Conservation (phyloP, 768 basidiomycete genomes). For the Pilatotrama ljubarskyi region DNA sequence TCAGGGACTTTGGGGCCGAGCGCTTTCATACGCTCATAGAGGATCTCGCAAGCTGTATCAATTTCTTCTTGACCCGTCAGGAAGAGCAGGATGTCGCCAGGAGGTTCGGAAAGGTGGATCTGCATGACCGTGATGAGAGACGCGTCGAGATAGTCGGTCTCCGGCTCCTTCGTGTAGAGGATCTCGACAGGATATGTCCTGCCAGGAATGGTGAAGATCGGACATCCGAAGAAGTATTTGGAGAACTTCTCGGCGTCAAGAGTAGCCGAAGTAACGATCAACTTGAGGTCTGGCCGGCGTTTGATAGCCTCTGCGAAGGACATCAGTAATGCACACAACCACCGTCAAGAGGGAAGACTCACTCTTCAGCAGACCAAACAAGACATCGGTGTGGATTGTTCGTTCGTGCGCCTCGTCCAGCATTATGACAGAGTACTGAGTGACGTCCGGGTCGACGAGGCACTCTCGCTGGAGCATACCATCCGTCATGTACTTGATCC, state of each 20-base stretch:
- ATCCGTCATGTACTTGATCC: constrained; percentile 99
- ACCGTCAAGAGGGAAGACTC: constrained; percentile 31
- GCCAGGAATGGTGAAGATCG: constrained; percentile 99
- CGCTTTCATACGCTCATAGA: constrained; percentile 98
- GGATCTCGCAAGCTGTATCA: constrained; percentile 94
- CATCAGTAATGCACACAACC: not conserved
- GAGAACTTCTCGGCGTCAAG: constrained; percentile 99
- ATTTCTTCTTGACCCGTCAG: constrained; percentile 99
- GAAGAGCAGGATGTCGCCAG: constrained; percentile 95
- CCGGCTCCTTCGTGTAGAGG: constrained; percentile 98
- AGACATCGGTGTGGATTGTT: constrained; percentile 96
- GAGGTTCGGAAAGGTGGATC: constrained; percentile 97
- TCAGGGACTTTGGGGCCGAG: constrained; percentile 98
- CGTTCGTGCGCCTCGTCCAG: constrained; percentile 99
- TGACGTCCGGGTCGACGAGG: constrained; percentile 92
- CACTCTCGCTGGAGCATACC: constrained; percentile 99
- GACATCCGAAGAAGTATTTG: constrained; percentile 97
- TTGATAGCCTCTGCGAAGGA: constrained; percentile 79
- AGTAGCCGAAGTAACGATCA: constrained; percentile 98
- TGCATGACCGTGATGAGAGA: constrained; percentile 99
- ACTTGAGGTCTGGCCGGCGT: constrained; percentile 90
- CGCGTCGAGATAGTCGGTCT: constrained; percentile 95
- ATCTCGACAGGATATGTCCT: constrained; percentile 98
- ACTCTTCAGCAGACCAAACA: constrained; percentile 96
- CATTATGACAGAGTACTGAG: constrained; percentile 93